Conservation (phyloP, 768 basidiomycete genomes). For the Amanita pallidorosea region DNA sequence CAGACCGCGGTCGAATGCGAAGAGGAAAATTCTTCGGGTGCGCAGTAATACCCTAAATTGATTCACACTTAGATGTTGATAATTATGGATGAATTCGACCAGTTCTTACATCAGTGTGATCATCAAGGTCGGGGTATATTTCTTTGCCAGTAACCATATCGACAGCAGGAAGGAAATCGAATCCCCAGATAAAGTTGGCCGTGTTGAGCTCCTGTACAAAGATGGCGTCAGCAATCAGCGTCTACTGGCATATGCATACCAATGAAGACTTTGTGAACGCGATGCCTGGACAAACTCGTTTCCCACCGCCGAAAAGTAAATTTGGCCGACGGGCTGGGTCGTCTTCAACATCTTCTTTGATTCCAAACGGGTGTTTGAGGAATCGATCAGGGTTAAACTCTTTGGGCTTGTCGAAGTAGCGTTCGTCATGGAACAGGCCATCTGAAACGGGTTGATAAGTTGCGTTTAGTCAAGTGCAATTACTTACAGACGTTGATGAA, state of each 20-base stretch:
- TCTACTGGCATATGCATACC: constrained; percentile 5
- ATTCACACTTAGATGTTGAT: background rate
- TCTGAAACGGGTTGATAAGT: constrained; percentile 8
- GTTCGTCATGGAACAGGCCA: constrained; percentile 14
- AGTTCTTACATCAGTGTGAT: constrained; percentile 5
- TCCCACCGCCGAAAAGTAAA: constrained; percentile 12
- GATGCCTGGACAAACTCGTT: constrained; percentile 16
- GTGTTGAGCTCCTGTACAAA: background rate
- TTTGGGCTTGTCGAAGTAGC: constrained; percentile 12
- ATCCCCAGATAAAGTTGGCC: constrained; percentile 15
- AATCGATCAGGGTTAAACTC: constrained; percentile 15
- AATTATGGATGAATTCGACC: background rate
- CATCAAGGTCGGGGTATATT: constrained; percentile 4
- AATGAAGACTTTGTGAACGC: constrained; percentile 12
- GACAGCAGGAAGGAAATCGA: constrained; percentile 12
- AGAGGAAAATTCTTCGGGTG: constrained; percentile 7
- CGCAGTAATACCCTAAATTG: constrained; percentile 8
- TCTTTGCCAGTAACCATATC: constrained; percentile 7
- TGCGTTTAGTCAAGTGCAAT: background rate
- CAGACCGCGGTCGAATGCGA: constrained; percentile 7
- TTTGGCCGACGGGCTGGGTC: constrained; percentile 11
- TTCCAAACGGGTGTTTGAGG: constrained; percentile 8
- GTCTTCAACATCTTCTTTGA: constrained; percentile 11
- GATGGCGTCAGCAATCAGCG: background rate
- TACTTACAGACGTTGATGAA: constrained; percentile 16